Percentiles rank a stretch among this genome's conserved stretches.
These are phyloP conservation scores for maize (Zea mays) DNA, from an alignment of 176 grass and related monocot species.

Conservation along the genomic window Zm-B73-REFERENCE-NAM-5.0 NC_050100.1:7898501-7899000, in stretches of 20 bases:
- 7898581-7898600: neutral
- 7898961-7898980: slow-evolving; percentile 95
- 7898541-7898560: neutral
- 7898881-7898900: slow-evolving; percentile 26
- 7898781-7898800: slow-evolving; percentile 32
- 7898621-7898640: neutral
- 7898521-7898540: neutral
- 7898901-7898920: slow-evolving; percentile 96
- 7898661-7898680: slow-evolving; percentile 13
- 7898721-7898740: slow-evolving; percentile 9
- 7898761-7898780: slow-evolving; percentile 8
- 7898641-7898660: neutral
- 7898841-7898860: slow-evolving; percentile 43
- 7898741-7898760: slow-evolving; percentile 26
- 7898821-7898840: slow-evolving; percentile 64
- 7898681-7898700: slow-evolving; percentile 24
- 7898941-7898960: slow-evolving; percentile 91
- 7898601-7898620: neutral
- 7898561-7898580: neutral
- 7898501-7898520: neutral
- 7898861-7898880: slow-evolving; percentile 34
- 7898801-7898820: slow-evolving; percentile 29
- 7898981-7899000: slow-evolving; percentile 91
- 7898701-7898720: slow-evolving; percentile 33
- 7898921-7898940: slow-evolving; percentile 96